Evolutionary conservation across 2,329 filamentous ascomycete species (phyloP).

Genomic region (Penicillium fuscoglaucum): DNA sequence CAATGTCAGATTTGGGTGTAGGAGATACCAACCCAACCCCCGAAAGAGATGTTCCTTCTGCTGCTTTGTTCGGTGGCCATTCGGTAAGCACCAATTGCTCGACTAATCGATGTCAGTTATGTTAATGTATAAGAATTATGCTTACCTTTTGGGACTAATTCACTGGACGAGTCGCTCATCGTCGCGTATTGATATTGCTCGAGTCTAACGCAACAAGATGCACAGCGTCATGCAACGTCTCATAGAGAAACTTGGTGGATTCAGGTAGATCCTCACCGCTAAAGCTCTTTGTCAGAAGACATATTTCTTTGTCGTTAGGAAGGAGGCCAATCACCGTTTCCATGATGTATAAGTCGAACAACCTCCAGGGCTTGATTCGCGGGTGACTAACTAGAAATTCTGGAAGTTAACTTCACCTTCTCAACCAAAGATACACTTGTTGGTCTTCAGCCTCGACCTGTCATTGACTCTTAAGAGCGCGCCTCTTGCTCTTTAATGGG

Average conservation of each 20-base stretch:
- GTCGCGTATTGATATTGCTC: not conserved
- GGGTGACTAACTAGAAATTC: not conserved
- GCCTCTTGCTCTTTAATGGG: too few species aligned
- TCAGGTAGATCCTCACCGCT: not conserved
- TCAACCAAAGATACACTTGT: not conserved
- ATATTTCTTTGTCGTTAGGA: not conserved
- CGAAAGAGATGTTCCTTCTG: not conserved
- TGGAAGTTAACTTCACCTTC: not conserved
- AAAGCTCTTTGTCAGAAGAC: not conserved
- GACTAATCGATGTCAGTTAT: too few species aligned
- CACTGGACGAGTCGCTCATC: slow-evolving; percentile 3
- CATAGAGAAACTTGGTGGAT: not conserved
- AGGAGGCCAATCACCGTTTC: not conserved
- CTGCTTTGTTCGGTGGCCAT: not conserved
- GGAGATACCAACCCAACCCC: not conserved
- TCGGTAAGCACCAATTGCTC: not conserved
- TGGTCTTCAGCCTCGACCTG: not conserved
- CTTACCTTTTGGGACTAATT: slow-evolving; percentile 23
- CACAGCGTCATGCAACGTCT: not conserved
- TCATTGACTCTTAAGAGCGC: too few species aligned
- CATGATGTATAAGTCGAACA: not conserved
- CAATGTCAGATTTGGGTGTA: not conserved
- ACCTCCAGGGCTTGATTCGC: not conserved
- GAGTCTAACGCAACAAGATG: slow-evolving; percentile 16
- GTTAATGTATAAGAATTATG: too few species aligned